These are phyloP conservation scores for Spiraea crenata DNA, from an alignment of 331 rosid genomes.

Conservation along the genomic window DNA sequence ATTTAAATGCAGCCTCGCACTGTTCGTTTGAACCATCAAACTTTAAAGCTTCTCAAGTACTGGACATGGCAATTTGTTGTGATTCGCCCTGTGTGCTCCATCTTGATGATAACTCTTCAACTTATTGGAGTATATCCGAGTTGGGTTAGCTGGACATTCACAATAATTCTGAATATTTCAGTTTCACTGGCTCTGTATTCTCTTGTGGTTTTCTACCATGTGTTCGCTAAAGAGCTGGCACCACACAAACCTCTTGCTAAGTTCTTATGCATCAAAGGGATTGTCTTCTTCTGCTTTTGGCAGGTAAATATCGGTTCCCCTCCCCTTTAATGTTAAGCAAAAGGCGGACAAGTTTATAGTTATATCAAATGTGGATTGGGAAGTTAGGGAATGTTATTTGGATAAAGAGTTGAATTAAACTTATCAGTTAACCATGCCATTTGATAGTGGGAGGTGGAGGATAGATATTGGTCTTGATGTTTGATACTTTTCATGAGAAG, in stretches of 20 bases:
- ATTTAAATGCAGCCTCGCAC: slow-evolving; percentile 28
- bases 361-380: background rate
- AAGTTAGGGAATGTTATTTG: background rate
- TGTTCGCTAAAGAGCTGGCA: slow-evolving; percentile 35
- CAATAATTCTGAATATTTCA: slow-evolving; percentile 34
- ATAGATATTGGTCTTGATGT: background rate
- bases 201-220: slow-evolving; percentile 31
- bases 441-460: background rate
- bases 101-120: slow-evolving; percentile 35
- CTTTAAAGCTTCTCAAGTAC: slow-evolving; percentile 37
- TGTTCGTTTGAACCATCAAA: slow-evolving; percentile 33
- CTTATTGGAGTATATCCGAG: slow-evolving; percentile 33
- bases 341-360: background rate
- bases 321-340: background rate
- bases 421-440: background rate
- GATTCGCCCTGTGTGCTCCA: slow-evolving; percentile 39
- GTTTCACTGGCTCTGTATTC: slow-evolving; percentile 43
- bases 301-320: slow-evolving; percentile 27
- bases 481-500: background rate
- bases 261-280: slow-evolving; percentile 40
- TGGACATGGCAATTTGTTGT: slow-evolving; percentile 45
- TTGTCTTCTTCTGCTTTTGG: slow-evolving; percentile 44
- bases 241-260: slow-evolving; percentile 42
- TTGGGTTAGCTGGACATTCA: slow-evolving; percentile 44
- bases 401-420: background rate